A percentile compares a stretch with the other conserved stretches of the same genome.
phyloP scores from a whole-genome alignment of 176 grass and related monocot genomes.

The Zizania latifolia region DNA sequence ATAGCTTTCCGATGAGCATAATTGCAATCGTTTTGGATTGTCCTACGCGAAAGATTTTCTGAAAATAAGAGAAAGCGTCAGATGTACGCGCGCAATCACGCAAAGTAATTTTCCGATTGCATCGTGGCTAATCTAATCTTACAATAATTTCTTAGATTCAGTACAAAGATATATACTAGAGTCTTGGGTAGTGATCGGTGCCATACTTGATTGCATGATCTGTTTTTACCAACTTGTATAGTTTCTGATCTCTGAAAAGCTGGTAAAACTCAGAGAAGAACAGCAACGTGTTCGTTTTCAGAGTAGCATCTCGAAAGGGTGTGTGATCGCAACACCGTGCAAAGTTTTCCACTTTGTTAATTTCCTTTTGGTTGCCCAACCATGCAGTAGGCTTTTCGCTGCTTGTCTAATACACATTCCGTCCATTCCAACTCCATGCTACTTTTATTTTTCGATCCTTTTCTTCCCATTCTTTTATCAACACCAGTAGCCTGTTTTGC shows the following conservation, averaged over 20 bases:
- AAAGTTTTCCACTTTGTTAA: background rate
- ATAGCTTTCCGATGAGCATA: constrained; percentile 22
- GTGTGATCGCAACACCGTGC: constrained; percentile 6
- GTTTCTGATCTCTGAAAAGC: background rate
- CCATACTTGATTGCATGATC: background rate
- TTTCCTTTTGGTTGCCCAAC: background rate
- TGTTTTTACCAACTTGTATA: background rate
- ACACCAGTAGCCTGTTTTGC: constrained; percentile 8
- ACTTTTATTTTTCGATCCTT: constrained; percentile 12
- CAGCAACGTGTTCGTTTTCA: background rate
- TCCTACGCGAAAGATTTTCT: constrained; percentile 22
- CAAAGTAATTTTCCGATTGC: background rate
- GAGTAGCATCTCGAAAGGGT: background rate
- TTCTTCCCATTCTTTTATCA: constrained; percentile 5
- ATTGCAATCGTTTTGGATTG: constrained; percentile 33
- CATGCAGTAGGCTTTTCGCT: background rate
- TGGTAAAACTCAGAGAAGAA: background rate
- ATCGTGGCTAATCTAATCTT: background rate
- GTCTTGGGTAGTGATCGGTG: background rate
- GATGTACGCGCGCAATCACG: constrained; percentile 35
- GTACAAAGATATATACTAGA: background rate
- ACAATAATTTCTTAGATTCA: background rate
- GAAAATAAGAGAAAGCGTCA: constrained; percentile 31
- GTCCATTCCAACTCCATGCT: background rate
- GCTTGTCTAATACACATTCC: background rate